Evolutionary conservation across 192 early-diverging fungal genomes (phyloP).

Genomic region (Coemansia sp.): DNA sequence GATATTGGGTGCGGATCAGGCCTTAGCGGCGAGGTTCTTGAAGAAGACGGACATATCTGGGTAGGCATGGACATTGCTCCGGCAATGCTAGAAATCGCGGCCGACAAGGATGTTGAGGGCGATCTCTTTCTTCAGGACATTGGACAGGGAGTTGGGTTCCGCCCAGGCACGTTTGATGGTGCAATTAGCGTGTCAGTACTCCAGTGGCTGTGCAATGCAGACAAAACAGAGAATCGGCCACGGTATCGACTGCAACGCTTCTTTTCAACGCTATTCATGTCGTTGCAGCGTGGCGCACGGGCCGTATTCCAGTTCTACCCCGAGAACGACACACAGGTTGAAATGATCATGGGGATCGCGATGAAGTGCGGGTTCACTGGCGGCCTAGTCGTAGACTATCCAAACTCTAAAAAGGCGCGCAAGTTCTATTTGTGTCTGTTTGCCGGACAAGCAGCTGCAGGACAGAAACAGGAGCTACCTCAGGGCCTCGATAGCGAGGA

Average conservation of each 20-base stretch:
- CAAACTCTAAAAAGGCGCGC: slow-evolving; percentile 94
- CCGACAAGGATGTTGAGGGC: slow-evolving; percentile 89
- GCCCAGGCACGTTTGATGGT: slow-evolving; percentile 96
- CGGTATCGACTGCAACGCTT: slow-evolving; percentile 81
- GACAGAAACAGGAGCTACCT: slow-evolving; percentile 42
- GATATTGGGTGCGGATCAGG: slow-evolving; percentile 99
- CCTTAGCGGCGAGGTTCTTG: slow-evolving; percentile 90
- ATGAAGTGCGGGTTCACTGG: slow-evolving; percentile 95
- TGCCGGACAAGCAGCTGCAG: slow-evolving; percentile 72
- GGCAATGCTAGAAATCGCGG: slow-evolving; percentile 92
- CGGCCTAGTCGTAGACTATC: slow-evolving; percentile 93
- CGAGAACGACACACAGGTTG: slow-evolving; percentile 91
- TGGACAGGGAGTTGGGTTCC: slow-evolving; percentile 90
- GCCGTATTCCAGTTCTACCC: slow-evolving; percentile 99
- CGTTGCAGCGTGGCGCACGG: slow-evolving; percentile 82
- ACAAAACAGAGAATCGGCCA: slow-evolving; percentile 85
- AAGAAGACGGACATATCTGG: slow-evolving; percentile 96
- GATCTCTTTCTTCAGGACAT: slow-evolving; percentile 96
- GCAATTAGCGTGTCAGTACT: slow-evolving; percentile 93
- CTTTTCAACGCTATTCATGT: slow-evolving; percentile 91
- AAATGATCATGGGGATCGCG: slow-evolving; percentile 86
- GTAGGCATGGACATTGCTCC: slow-evolving; percentile 95
- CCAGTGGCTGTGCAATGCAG: slow-evolving; percentile 99
- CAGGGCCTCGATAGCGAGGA: slow-evolving; percentile 36
- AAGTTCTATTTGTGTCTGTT: slow-evolving; percentile 97